Conservation (phyloP, 257 asterid species). For the Buddleja alternifolia region DNA sequence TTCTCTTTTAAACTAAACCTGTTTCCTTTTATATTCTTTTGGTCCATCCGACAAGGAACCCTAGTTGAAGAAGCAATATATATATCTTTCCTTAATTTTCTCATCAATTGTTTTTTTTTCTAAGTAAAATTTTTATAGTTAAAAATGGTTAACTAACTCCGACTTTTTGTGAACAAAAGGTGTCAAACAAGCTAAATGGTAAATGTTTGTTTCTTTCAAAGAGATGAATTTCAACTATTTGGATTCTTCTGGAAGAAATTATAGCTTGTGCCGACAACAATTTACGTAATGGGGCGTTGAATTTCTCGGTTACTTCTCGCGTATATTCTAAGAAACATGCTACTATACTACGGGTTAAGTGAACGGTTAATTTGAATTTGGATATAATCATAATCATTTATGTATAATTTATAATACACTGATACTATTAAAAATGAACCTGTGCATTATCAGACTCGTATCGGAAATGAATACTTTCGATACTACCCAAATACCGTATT, state of each 20-base stretch:
- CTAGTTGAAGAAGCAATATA: conserved; percentile 45
- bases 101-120: neutral
- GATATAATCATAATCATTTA: too few relatives aligned
- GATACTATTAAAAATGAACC: too few relatives aligned
- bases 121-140: conserved; percentile 8
- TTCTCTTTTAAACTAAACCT: conserved; percentile 36
- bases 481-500: too few relatives aligned
- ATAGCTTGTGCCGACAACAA: too few relatives aligned
- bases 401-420: too few relatives aligned
- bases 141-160: conserved; percentile 40
- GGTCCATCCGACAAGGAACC: conserved; percentile 61
- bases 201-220: neutral
- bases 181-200: conserved; percentile 34
- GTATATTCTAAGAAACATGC: conserved; percentile 27
- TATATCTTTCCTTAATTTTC: neutral
- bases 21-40: conserved; percentile 25
- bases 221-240: neutral
- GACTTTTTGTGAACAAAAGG: conserved; percentile 40
- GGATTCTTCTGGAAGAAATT: conserved; percentile 12
- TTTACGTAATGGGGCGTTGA: too few relatives aligned
- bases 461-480: too few relatives aligned
- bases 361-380: too few relatives aligned
- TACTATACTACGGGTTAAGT: too few relatives aligned
- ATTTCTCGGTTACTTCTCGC: conserved; percentile 8
- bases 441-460: too few relatives aligned